Percentiles rank a stretch among this genome's conserved stretches.
These are phyloP conservation scores for Ophiostoma sp. DNA, from an alignment of 2,329 filamentous ascomycete genomes.

Conservation along the genomic window DNA sequence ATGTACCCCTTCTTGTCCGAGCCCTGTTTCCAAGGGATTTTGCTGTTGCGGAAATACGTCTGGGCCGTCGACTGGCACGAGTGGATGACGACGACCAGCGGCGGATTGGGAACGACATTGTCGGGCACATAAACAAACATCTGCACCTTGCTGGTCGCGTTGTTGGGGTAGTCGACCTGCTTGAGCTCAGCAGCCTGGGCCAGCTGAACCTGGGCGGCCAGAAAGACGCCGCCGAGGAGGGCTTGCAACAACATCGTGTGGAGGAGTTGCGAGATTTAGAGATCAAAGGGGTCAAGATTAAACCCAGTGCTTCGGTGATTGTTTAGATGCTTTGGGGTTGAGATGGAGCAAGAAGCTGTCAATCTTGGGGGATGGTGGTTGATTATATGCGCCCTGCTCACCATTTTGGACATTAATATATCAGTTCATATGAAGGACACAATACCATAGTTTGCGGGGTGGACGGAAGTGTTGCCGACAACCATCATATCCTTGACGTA, in stretches of 20 bases:
- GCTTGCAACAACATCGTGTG: conserved; percentile 31
- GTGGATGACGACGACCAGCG: conserved; percentile 42
- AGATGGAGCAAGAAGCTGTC: background rate
- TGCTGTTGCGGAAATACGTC: conserved; percentile 40
- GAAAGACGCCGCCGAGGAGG: conserved; percentile 27
- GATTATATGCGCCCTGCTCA: background rate
- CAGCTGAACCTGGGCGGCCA: conserved; percentile 31
- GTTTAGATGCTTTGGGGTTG: background rate
- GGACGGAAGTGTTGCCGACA: background rate
- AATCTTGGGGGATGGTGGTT: background rate
- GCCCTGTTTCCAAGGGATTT: conserved; percentile 40
- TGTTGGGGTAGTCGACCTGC: conserved; percentile 41
- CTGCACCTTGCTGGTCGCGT: conserved; percentile 40
- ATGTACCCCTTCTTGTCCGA: conserved; percentile 41
- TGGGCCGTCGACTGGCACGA: conserved; percentile 42
- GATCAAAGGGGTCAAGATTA: too few relatives aligned
- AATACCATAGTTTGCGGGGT: background rate
- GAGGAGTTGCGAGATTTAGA: too few relatives aligned
- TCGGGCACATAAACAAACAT: conserved; percentile 43
- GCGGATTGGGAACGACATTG: conserved; percentile 39
- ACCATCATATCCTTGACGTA: background rate
- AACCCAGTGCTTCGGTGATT: too few relatives aligned
- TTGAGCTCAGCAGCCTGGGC: conserved; percentile 38
- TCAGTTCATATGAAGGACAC: background rate
- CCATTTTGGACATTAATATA: background rate